phyloP scores from a whole-genome alignment of 1,284 basidiomycete genomes.

The Inonotus hispidus region DNA sequence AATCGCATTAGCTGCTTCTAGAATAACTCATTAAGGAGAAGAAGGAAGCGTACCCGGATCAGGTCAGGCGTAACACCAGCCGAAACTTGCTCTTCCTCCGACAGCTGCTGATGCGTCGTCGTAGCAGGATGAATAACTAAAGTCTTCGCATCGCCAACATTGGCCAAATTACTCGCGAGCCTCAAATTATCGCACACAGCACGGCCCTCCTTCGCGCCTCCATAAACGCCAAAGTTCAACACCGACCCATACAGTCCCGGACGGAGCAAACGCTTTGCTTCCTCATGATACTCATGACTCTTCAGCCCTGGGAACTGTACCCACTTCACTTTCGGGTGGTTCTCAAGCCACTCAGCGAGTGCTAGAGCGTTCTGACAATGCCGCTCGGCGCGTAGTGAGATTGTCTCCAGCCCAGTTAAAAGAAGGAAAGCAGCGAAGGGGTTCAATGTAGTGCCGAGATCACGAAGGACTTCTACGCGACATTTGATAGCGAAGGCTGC shows the following conservation, averaged over 20 bases:
- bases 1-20: neutral
- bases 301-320: constrained; percentile 78
- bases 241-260: constrained; percentile 67
- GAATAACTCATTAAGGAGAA: neutral
- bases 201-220: constrained; percentile 54
- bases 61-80: constrained; percentile 79
- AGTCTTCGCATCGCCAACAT: constrained; percentile 77
- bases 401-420: constrained; percentile 84
- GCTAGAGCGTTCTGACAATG: constrained; percentile 74
- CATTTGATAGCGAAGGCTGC: constrained; percentile 72
- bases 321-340: constrained; percentile 71
- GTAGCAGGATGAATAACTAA: constrained; percentile 79
- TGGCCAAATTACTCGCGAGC: constrained; percentile 72
- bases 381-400: constrained; percentile 72
- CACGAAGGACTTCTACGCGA: constrained; percentile 71
- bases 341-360: constrained; percentile 70
- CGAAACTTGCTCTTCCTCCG: constrained; percentile 57
- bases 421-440: constrained; percentile 82
- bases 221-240: constrained; percentile 78
- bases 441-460: constrained; percentile 72
- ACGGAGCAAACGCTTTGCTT: constrained; percentile 59
- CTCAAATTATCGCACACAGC: constrained; percentile 71
- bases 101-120: constrained; percentile 82
- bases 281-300: constrained; percentile 57
- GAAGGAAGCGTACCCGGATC: constrained; percentile 54